Conservation (phyloP, 2,329 filamentous ascomycete genomes). For the Huntiella moniliformis region DNA sequence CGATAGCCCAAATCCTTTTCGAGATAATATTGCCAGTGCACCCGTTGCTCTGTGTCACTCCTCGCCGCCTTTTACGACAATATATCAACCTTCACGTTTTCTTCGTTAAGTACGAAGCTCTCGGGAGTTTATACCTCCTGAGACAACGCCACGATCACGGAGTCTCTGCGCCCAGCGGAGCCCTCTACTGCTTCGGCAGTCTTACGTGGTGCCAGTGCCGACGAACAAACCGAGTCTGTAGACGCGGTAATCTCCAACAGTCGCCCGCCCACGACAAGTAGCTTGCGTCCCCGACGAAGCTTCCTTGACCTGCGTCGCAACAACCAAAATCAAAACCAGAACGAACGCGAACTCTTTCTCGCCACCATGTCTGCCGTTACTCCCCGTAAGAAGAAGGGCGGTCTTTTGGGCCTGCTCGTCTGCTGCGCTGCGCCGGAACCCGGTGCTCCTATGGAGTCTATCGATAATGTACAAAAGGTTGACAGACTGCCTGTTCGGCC, state of each 20-base stretch:
- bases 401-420: constrained; percentile 41
- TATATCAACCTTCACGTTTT: neutral
- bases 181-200: constrained; percentile 12
- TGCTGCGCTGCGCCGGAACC: constrained; percentile 49
- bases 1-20: no score
- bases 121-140: constrained; percentile 12
- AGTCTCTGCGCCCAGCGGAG: constrained; percentile 12
- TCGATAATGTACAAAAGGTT: constrained; percentile 37
- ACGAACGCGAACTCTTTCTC: constrained; percentile 11
- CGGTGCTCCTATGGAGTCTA: constrained; percentile 32
- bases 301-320: constrained; percentile 16
- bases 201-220: constrained; percentile 11
- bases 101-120: constrained; percentile 1
- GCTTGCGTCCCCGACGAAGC: constrained; percentile 10
- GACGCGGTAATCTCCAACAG: constrained; percentile 8
- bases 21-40: no score
- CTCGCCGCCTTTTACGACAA: no score
- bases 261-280: constrained; percentile 9
- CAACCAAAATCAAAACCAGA: constrained; percentile 4
- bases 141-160: constrained; percentile 11
- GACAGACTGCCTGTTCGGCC: constrained; percentile 36
- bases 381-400: constrained; percentile 35
- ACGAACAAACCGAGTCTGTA: constrained; percentile 7
- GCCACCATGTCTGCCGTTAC: constrained; percentile 19
- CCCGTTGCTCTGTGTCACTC: no score